Conservation (phyloP, 768 basidiomycete genomes). For the Ramaria sp. region DNA sequence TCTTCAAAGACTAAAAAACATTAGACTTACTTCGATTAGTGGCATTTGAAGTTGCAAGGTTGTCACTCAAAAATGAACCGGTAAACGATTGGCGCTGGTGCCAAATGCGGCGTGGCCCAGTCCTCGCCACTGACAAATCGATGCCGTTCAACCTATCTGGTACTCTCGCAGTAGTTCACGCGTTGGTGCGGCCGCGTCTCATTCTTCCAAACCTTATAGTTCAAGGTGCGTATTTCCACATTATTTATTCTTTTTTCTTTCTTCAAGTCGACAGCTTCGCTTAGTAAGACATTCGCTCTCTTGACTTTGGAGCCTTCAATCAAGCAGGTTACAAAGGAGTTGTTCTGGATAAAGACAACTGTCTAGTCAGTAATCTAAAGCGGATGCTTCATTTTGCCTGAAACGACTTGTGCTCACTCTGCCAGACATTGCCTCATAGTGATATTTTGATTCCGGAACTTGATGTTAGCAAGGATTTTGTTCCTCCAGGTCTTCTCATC, state of each 20-base stretch:
- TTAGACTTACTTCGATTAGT: constrained; percentile 39
- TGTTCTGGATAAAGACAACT: constrained; percentile 97
- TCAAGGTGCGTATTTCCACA: constrained; percentile 38
- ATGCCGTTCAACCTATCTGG: constrained; percentile 76
- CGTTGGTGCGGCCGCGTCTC: constrained; percentile 54
- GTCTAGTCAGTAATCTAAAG: constrained; percentile 45
- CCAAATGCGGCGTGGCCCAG: too few relatives aligned
- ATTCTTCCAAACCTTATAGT: constrained; percentile 55
- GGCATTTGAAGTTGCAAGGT: constrained; percentile 28
- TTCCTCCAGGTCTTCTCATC: not conserved
- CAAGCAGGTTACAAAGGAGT: constrained; percentile 78
- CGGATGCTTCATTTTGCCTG: not conserved
- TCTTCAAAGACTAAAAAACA: not conserved
- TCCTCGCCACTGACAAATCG: too few relatives aligned
- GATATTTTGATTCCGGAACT: constrained; percentile 73
- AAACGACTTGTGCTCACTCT: not conserved
- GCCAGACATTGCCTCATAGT: constrained; percentile 67
- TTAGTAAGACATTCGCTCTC: constrained; percentile 74
- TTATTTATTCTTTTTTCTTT: not conserved
- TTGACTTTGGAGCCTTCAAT: constrained; percentile 65
- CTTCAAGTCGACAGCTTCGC: constrained; percentile 9
- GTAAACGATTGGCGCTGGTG: too few relatives aligned
- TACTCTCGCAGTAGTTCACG: constrained; percentile 57
- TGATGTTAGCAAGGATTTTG: constrained; percentile 31
- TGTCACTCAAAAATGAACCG: too few relatives aligned